These are phyloP conservation scores for Elaeis guineensis DNA, from an alignment of 176 grass and related monocot genomes.

Conservation along the genomic window DNA sequence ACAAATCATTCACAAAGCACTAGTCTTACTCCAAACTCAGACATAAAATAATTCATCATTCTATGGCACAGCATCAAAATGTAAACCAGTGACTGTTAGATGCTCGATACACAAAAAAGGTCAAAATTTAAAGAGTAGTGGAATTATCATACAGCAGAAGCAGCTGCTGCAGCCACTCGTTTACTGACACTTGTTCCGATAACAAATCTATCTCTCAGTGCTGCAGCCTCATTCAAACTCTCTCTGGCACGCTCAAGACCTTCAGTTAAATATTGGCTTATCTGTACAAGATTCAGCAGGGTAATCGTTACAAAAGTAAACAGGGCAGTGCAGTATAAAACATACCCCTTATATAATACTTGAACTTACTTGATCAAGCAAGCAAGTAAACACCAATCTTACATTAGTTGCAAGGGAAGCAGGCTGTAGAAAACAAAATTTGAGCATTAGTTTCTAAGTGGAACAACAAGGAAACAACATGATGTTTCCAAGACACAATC, in stretches of 20 bases:
- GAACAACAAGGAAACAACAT: too few species aligned
- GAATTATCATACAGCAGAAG: constrained; percentile 55
- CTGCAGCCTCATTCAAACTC: constrained; percentile 80
- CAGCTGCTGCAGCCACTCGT: constrained; percentile 83
- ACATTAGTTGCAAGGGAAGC: constrained; percentile 68
- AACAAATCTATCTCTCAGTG: constrained; percentile 56
- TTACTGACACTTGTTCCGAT: constrained; percentile 96
- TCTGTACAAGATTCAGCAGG: constrained; percentile 27
- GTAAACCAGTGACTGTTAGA: too few species aligned
- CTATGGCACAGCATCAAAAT: too few species aligned
- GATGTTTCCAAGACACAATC: too few species aligned
- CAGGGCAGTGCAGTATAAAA: background rate
- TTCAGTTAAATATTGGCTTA: constrained; percentile 93
- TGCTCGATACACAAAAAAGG: background rate
- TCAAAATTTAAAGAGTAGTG: constrained; percentile 3
- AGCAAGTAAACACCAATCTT: constrained; percentile 77
- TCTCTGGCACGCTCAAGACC: constrained; percentile 89
- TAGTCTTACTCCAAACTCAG: constrained; percentile 1
- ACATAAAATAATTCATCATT: too few species aligned
- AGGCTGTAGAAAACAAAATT: constrained; percentile 47
- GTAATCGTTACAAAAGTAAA: constrained; percentile 2
- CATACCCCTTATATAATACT: background rate
- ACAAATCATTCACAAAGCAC: constrained; percentile 27
- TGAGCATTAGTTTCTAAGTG: constrained; percentile 6
- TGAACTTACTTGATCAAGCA: constrained; percentile 93